These are phyloP conservation scores for Penicillium cinerascens DNA, from an alignment of 495 filamentous ascomycete species.

Conservation along the genomic window DNA sequence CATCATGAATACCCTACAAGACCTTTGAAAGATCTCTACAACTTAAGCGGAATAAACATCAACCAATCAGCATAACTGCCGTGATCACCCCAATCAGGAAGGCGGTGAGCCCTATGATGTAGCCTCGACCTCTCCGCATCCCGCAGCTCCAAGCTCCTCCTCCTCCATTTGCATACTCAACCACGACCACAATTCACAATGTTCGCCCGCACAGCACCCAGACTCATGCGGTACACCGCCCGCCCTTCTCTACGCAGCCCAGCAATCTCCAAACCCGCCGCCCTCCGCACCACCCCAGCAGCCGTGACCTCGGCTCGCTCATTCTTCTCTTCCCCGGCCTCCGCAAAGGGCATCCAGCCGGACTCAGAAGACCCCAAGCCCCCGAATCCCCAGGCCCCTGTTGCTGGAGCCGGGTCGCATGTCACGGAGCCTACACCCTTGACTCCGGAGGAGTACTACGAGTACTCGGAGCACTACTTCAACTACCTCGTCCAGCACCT, in stretches of 20 bases:
- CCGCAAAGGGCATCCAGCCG: conserved; percentile 42
- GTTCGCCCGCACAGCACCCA: conserved; percentile 34
- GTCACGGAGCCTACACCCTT: conserved; percentile 42
- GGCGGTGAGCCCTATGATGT: conserved; percentile 6
- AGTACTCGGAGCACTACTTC: conserved; percentile 49
- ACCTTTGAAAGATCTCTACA: not conserved
- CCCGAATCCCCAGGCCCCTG: conserved; percentile 34
- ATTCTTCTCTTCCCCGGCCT: conserved; percentile 30
- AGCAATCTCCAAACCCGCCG: conserved; percentile 2
- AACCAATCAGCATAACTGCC: not conserved
- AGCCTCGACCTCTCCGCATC: not conserved
- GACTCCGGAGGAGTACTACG: conserved; percentile 42
- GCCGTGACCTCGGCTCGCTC: conserved; percentile 8
- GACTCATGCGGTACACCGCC: conserved; percentile 20
- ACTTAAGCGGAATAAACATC: not conserved
- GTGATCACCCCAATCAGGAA: not conserved
- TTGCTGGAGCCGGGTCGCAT: conserved; percentile 32
- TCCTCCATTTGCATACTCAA: conserved; percentile 4
- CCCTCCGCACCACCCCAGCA: conserved; percentile 4
- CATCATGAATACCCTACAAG: too few relatives aligned
- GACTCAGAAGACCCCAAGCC: conserved; percentile 38
- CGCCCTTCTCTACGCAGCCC: conserved; percentile 21
- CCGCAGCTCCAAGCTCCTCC: conserved; percentile 2
- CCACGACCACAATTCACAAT: conserved; percentile 11
- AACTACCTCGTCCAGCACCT: conserved; percentile 43